Evolutionary conservation across 2,329 filamentous ascomycete genomes (phyloP), one percentile per base, ranked within the genome.

Genomic region (Cercospora sojina): DNA sequence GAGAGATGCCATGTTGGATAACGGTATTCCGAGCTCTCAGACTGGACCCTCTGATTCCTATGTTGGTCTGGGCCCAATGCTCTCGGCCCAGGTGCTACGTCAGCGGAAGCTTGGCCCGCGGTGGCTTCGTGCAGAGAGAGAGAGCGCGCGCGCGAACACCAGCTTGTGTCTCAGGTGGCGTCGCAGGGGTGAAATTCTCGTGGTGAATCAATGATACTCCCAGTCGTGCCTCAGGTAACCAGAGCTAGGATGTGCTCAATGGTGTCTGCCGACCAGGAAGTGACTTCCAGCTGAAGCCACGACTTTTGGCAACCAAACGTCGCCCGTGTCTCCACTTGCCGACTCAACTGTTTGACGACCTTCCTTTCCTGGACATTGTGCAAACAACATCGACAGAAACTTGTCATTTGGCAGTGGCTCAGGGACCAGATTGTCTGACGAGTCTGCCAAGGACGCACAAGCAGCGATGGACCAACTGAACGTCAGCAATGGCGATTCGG

Each of bases 1-100:
- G 25, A 65, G 64, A 3, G 70, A 70, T 32, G 69, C 49, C 63
- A 68, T 68, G 2, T 25, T 62, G 2, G 61, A 64, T 41, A 8
- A 56, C 32, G 43, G 16, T 2, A 3, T 9, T 31, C 23, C 27
- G 29, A 27, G 56, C 25, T 18, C 16, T 16, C 43, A 3, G 7
- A 25, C 18, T 10, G 61, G 31, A 3, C 7, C 13, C n/a, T 23
- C n/a, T 51, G 38, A 5, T 49, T 51, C 38, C 35, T 57, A 55
- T 55, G 29, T n/a, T n/a, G 23, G 3, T 35, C 6, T 13, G 18
- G 12, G 16, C 5, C 25, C 53, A 20, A 35, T 57, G n/a, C 53
- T 53, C 47, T 53, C 23, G 23, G 47, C 47, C 12, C 47, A 16
- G 47, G 47, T 27, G 47, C 47, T 53, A 53, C 47, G 47, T 53